phyloP scores from a whole-genome alignment of 2,329 filamentous ascomycete genomes.

The Ophiosphaerella korrae region DNA sequence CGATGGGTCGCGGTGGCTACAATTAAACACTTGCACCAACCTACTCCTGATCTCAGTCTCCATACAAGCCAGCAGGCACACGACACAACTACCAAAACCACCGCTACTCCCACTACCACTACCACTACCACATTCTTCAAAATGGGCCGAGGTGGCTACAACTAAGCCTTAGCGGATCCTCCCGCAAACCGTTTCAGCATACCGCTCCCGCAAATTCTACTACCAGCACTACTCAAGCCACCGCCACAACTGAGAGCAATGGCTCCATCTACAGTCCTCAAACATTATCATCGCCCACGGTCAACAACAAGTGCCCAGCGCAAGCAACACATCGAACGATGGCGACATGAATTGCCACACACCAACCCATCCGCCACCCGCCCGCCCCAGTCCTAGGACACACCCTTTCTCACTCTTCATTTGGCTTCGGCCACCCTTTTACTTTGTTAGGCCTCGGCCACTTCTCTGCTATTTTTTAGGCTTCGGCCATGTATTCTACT shows the following conservation, averaged over 20 bases:
- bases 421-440: neutral
- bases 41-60: conserved; percentile 1
- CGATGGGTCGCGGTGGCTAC: conserved; percentile 49
- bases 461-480: neutral
- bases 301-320: conserved; percentile 25
- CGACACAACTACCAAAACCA: conserved; percentile 4
- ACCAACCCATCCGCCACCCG: neutral
- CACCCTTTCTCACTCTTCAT: neutral
- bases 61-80: conserved; percentile 20
- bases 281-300: conserved; percentile 10
- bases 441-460: conserved; percentile 1
- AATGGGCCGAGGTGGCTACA: conserved; percentile 46
- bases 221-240: conserved; percentile 5
- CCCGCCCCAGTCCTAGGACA: neutral
- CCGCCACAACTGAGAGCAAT: conserved; percentile 4
- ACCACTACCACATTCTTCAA: conserved; percentile 15
- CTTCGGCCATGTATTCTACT: conserved; percentile 4
- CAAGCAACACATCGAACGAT: conserved; percentile 35
- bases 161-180: conserved; percentile 26
- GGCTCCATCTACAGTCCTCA: conserved; percentile 4
- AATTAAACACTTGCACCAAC: conserved; percentile 38
- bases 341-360: conserved; percentile 13
- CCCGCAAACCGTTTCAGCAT: conserved; percentile 6
- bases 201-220: conserved; percentile 1
- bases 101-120: conserved; percentile 4